Conservation (phyloP, 75 land plant genomes). For the Adiantum capillusveneris region DNA sequence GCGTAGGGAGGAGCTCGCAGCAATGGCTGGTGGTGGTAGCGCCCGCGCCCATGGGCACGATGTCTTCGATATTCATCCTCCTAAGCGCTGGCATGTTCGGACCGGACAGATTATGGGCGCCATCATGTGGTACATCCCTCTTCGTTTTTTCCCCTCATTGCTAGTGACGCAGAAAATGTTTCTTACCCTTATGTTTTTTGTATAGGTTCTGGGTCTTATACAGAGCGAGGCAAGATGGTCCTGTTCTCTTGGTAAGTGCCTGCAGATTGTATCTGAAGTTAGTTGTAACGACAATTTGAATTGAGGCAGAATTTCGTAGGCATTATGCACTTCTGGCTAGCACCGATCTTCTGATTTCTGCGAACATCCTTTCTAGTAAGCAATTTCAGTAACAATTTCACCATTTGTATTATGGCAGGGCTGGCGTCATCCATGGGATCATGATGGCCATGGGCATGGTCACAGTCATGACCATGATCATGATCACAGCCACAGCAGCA, state of each 20-base stretch:
- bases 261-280: no score
- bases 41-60: slow-evolving; percentile 3
- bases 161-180: not conserved
- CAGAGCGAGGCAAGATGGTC: slow-evolving; percentile 60
- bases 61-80: slow-evolving; percentile 22
- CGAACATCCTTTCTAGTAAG: no score
- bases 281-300: no score
- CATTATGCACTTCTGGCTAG: no score
- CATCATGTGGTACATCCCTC: slow-evolving; percentile 52
- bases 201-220: slow-evolving; percentile 61
- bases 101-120: slow-evolving; percentile 69
- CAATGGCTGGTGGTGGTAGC: no score
- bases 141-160: not conserved
- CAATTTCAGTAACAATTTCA: no score
- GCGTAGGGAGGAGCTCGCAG: no score
- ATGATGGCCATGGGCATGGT: slow-evolving; percentile 37
- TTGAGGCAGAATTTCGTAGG: no score
- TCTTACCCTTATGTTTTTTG: not conserved
- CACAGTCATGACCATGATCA: slow-evolving; percentile 26
- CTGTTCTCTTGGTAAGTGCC: slow-evolving; percentile 41
- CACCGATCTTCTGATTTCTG: no score
- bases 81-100: slow-evolving; percentile 62
- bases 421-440: slow-evolving; percentile 65
- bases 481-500: not conserved
- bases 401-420: slow-evolving; percentile 24